Evolutionary conservation across 2,329 filamentous ascomycete species (phyloP), one percentile per base, ranked within the genome.

Genomic region (Epichloe hybrida): DNA sequence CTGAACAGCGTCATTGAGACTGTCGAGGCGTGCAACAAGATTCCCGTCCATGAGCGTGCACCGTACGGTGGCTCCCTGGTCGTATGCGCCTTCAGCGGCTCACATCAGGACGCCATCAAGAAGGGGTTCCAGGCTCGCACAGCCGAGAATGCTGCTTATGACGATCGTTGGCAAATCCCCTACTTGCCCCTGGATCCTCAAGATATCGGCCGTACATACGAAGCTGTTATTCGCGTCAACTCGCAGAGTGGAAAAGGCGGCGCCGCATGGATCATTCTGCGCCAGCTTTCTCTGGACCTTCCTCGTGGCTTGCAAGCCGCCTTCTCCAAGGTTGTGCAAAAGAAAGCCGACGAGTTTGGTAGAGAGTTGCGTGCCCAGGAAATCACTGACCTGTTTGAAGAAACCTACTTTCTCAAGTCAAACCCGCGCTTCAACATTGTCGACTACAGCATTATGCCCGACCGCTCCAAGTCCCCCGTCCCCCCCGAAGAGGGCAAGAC

Each of bases 201-300:
- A 62, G 91, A 97, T 62, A 95, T 97, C 56, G 91, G 91, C 48
- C 83, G 91, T 52, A 96, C 84, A n/a, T 97, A 97, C 77, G 90
- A 97, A 70, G 91, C 91, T 53, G 86, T 97, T 64, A 97, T 97
- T 64, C 86, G 91, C 53, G 91, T 97, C 77, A 98, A 97, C 74
- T 95, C 88, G 17, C 91, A 97, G 67, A 88, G 82, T 60, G 91
- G 91, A 57, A 97, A 98, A 72, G 91, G 91, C 55, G 93, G 93
- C 59, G 84, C 88, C 53, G 90, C 91, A 48, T 97, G 88, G 87
- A 86, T 97, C 64, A 90, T 97, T 64, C 83, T 90, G 64, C 84
- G 86, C 59, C 84, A 88, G 62, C 80, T 97, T 55, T 81, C 93
- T 62, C 84, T 97, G 61, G 93, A 97, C 66, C 80, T 97, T 48